phyloP scores from a whole-genome alignment of 352 stramenopile species.

The Phytopythium sindhum region DNA sequence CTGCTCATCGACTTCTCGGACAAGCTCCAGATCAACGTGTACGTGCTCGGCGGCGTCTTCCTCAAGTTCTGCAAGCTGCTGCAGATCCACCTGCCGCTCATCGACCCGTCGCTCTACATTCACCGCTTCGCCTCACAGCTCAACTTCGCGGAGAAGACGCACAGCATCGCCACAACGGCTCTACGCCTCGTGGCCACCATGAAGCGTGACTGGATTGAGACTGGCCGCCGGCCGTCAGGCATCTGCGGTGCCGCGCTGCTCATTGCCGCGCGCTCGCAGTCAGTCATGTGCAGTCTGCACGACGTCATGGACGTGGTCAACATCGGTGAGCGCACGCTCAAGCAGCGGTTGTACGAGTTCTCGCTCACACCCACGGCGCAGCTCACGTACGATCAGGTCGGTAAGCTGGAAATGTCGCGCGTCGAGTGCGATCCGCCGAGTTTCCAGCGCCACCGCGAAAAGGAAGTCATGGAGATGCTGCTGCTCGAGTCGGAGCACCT shows the following conservation, averaged over 20 bases:
- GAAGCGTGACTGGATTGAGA: slow-evolving; percentile 99
- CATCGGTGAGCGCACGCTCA: slow-evolving; percentile 96
- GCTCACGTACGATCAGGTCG: slow-evolving; percentile 96
- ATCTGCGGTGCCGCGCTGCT: slow-evolving; percentile 97
- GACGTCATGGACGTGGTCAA: slow-evolving; percentile 92
- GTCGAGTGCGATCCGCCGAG: slow-evolving; percentile 87
- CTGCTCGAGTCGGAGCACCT: slow-evolving; percentile 77
- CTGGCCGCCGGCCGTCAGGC: slow-evolving; percentile 93
- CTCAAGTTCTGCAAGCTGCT: slow-evolving; percentile 92
- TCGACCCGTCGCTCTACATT: slow-evolving; percentile 99
- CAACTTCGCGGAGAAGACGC: slow-evolving; percentile 93
- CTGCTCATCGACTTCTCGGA: slow-evolving; percentile 99
- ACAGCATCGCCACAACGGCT: slow-evolving; percentile 94
- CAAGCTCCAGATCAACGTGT: slow-evolving; percentile 95
- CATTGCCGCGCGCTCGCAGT: slow-evolving; percentile 96
- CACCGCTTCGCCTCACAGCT: slow-evolving; percentile 97
- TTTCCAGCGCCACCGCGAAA: slow-evolving; percentile 84
- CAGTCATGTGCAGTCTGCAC: slow-evolving; percentile 84
- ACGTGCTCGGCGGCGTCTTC: slow-evolving; percentile 83
- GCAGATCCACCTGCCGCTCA: slow-evolving; percentile 96
- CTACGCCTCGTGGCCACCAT: slow-evolving; percentile 96
- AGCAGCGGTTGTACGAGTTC: slow-evolving; percentile 96
- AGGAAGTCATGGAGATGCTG: slow-evolving; percentile 90
- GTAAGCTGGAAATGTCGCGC: slow-evolving; percentile 83
- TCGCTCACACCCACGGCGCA: slow-evolving; percentile 92